A percentile compares a stretch with the other conserved stretches of the same genome.
Conservation (phyloP, 306 rosid species). For the Coriaria nepalensis region DNA sequence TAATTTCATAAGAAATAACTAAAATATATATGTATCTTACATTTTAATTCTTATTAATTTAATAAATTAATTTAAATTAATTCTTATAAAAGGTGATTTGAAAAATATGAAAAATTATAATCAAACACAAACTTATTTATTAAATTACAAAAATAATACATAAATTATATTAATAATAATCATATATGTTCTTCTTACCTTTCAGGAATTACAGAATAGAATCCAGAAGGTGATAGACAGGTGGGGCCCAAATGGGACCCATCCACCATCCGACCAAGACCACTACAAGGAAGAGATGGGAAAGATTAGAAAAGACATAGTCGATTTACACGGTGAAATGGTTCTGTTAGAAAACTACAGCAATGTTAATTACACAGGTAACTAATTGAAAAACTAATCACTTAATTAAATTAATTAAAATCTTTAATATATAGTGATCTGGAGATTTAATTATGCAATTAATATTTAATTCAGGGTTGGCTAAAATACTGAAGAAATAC, state of each 20-base stretch:
- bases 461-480: slow-evolving; percentile 43
- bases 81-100: too few relatives aligned
- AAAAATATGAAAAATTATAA: too few relatives aligned
- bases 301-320: slow-evolving; percentile 58
- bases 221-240: slow-evolving; percentile 33
- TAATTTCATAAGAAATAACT: too few relatives aligned
- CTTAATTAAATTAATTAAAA: too few relatives aligned
- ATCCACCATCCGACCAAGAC: slow-evolving; percentile 29
- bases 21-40: too few relatives aligned
- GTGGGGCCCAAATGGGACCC: slow-evolving; percentile 51
- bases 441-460: background rate
- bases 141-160: too few relatives aligned
- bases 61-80: too few relatives aligned
- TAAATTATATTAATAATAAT: too few relatives aligned
- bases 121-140: too few relatives aligned
- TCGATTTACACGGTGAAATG: slow-evolving; percentile 94
- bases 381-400: background rate
- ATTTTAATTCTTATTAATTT: too few relatives aligned
- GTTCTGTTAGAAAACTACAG: slow-evolving; percentile 76
- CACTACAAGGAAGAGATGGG: slow-evolving; percentile 40
- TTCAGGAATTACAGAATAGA: slow-evolving; percentile 65
- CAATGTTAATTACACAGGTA: slow-evolving; percentile 83
- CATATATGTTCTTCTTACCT: too few relatives aligned
- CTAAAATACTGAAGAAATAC: slow-evolving; percentile 75
- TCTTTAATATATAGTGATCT: too few relatives aligned